These are phyloP conservation scores for Flaveria robusta DNA, from an alignment of 129 eudicot species.

Conservation along the genomic window DNA sequence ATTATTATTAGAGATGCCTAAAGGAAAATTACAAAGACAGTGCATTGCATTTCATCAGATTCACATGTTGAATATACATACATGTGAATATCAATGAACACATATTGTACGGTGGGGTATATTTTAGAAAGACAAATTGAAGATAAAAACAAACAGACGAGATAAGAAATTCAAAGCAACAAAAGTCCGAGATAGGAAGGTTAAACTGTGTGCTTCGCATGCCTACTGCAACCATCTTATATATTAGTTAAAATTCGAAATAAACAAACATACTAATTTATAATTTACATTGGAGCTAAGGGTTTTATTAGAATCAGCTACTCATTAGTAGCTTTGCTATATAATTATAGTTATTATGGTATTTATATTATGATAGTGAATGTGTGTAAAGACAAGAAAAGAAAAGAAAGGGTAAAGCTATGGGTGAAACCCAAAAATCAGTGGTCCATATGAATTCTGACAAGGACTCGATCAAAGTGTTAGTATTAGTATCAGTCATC, in stretches of 20 bases:
- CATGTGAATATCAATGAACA: neutral
- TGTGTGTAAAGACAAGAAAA: slow-evolving; percentile 47
- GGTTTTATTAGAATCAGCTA: too few relatives aligned
- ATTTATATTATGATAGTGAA: neutral
- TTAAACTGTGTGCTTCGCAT: slow-evolving; percentile 40
- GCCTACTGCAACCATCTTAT: slow-evolving; percentile 27
- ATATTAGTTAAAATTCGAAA: slow-evolving; percentile 18
- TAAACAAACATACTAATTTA: neutral
- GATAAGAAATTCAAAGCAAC: slow-evolving; percentile 34
- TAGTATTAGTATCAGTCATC: slow-evolving; percentile 56
- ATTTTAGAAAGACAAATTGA: slow-evolving; percentile 17
- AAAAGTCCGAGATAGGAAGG: slow-evolving; percentile 40
- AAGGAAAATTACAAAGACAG: too few relatives aligned
- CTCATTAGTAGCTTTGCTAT: too few relatives aligned
- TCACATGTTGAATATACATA: slow-evolving; percentile 4
- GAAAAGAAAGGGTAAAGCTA: slow-evolving; percentile 47
- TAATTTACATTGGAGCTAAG: too few relatives aligned
- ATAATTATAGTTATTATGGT: too few relatives aligned
- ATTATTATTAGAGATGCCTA: too few relatives aligned
- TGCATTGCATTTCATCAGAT: neutral
- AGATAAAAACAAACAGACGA: slow-evolving; percentile 34
- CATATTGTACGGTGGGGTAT: slow-evolving; percentile 25
- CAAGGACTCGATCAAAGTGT: slow-evolving; percentile 60
- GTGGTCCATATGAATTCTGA: slow-evolving; percentile 84
- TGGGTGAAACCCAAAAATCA: slow-evolving; percentile 85